Percentiles rank a stretch among this genome's conserved stretches.
Evolutionary conservation across 768 basidiomycete genomes (phyloP).

Genomic region (Pleurotus cornucopiae): DNA sequence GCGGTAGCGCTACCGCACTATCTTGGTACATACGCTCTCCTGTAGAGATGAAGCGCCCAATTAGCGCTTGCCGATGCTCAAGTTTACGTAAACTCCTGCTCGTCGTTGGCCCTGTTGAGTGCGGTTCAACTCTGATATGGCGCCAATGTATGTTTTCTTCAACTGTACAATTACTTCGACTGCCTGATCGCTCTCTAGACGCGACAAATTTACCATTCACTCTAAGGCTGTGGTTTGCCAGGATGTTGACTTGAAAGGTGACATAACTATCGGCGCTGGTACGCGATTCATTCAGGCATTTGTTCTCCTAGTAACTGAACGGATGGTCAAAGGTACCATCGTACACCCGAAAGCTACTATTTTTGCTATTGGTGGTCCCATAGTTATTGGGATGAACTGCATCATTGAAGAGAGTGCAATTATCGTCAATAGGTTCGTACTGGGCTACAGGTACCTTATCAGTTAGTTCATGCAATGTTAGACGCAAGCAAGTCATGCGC

Average conservation of each 20-base stretch:
- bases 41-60: too few relatives aligned
- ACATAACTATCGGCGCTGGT: slow-evolving; percentile 90
- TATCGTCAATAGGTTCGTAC: slow-evolving; percentile 74
- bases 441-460: neutral
- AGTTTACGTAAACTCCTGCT: too few relatives aligned
- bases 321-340: slow-evolving; percentile 55
- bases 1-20: too few relatives aligned
- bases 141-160: too few relatives aligned
- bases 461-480: slow-evolving; percentile 17
- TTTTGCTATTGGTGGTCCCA: slow-evolving; percentile 86
- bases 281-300: slow-evolving; percentile 1
- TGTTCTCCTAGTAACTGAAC: neutral
- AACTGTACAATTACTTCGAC: too few relatives aligned
- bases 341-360: slow-evolving; percentile 94
- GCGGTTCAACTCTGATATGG: too few relatives aligned
- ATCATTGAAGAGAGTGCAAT: slow-evolving; percentile 91
- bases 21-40: too few relatives aligned
- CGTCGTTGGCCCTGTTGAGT: too few relatives aligned
- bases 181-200: slow-evolving; percentile 35
- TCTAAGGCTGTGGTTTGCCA: slow-evolving; percentile 89
- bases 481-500: slow-evolving; percentile 81
- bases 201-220: slow-evolving; percentile 87
- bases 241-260: slow-evolving; percentile 92
- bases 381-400: slow-evolving; percentile 83
- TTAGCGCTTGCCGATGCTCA: too few relatives aligned